A percentile compares a stretch with the other conserved stretches of the same genome.
These are phyloP conservation scores for Barnettozyma botsteinii DNA, from an alignment of 805 yeast genomes.

Conservation along the genomic window DNA sequence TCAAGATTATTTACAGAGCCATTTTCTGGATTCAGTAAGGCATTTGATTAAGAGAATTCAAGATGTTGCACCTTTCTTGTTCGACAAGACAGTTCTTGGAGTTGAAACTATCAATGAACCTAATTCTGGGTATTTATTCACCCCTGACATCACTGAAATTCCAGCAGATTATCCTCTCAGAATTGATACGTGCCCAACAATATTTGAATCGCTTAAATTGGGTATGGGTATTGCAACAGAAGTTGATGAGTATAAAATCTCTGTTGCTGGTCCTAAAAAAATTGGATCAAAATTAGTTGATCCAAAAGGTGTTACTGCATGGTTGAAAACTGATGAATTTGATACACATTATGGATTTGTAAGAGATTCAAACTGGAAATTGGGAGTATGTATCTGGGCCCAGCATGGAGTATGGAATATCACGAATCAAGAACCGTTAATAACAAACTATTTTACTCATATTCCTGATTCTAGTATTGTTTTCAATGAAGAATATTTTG, in stretches of 20 bases:
- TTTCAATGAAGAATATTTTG: conserved; percentile 50
- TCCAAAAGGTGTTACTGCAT: conserved; percentile 62
- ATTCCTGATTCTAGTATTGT: conserved; percentile 33
- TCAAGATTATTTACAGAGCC: conserved; percentile 68
- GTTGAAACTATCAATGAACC: conserved; percentile 87
- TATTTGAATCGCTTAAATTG: conserved; percentile 61
- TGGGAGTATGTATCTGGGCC: conserved; percentile 78
- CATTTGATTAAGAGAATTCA: conserved; percentile 39
- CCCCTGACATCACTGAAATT: conserved; percentile 43
- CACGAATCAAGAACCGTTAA: conserved; percentile 30
- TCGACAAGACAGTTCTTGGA: conserved; percentile 56
- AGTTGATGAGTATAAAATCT: conserved; percentile 64
- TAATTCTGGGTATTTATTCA: conserved; percentile 66
- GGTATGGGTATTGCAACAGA: conserved; percentile 73
- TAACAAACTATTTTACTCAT: conserved; percentile 46
- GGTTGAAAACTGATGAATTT: conserved; percentile 52
- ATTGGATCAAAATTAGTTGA: conserved; percentile 51
- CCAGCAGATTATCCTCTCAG: conserved; percentile 63
- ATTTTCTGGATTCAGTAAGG: conserved; percentile 50
- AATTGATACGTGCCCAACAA: conserved; percentile 80
- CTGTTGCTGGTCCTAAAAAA: conserved; percentile 73
- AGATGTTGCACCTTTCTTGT: conserved; percentile 37
- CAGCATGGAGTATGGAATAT: conserved; percentile 73
- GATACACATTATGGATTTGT: conserved; percentile 70
- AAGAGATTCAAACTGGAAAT: conserved; percentile 56